These are phyloP conservation scores for Apiotrichum mycotoxinovorans DNA, from an alignment of 1,284 basidiomycete genomes.

Conservation along the genomic window DNA sequence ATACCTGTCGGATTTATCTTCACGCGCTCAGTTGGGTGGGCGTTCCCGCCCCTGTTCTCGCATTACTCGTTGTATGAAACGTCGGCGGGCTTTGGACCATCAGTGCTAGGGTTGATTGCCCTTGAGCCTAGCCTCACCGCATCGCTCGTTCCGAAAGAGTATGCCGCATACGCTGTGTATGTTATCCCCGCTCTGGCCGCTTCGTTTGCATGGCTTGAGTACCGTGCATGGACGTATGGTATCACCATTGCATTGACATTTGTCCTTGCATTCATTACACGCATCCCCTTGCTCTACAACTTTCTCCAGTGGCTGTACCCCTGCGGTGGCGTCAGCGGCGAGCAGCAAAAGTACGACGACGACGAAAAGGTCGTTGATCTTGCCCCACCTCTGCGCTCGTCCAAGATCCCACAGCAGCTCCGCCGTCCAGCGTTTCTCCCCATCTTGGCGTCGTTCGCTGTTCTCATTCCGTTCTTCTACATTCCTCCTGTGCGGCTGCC, in stretches of 20 bases:
- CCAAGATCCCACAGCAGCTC: neutral
- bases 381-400: no score
- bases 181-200: neutral
- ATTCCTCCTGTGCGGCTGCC: neutral
- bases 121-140: neutral
- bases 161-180: neutral
- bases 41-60: conserved; percentile 9
- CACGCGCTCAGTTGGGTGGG: conserved; percentile 18
- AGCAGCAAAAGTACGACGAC: neutral
- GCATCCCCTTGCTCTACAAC: neutral
- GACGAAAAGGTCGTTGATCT: no score
- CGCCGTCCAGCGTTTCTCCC: neutral
- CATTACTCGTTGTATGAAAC: conserved; percentile 19
- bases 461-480: neutral
- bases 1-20: conserved; percentile 8
- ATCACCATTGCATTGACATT: neutral
- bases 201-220: conserved; percentile 8
- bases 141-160: neutral
- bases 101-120: conserved; percentile 1
- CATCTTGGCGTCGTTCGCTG: neutral
- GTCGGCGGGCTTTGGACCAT: conserved; percentile 10
- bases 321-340: neutral
- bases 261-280: neutral
- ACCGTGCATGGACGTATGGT: conserved; percentile 14
- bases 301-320: neutral